phyloP scores from a whole-genome alignment of 164 flowering plant genomes.

The Santalum album region DNA sequence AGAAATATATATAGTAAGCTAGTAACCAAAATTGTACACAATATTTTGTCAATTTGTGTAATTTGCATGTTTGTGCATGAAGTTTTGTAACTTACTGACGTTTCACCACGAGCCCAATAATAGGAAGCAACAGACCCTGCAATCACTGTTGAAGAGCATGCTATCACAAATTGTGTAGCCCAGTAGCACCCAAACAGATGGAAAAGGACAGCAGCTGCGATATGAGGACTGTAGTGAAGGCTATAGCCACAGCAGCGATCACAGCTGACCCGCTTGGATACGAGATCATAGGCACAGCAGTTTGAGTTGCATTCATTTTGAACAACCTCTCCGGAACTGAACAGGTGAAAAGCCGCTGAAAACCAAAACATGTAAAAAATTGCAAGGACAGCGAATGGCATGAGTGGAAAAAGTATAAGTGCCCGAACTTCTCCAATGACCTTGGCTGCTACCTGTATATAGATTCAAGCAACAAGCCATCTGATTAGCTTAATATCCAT shows the following conservation, averaged over 20 bases:
- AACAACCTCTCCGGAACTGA: slow-evolving; percentile 73
- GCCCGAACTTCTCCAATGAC: slow-evolving; percentile 96
- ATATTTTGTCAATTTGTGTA: too few species aligned
- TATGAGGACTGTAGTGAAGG: slow-evolving; percentile 77
- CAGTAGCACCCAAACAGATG: slow-evolving; percentile 91
- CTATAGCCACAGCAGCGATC: slow-evolving; percentile 89
- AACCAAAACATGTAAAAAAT: slow-evolving; percentile 90
- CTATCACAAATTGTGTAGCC: slow-evolving; percentile 84
- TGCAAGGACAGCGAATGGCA: slow-evolving; percentile 69
- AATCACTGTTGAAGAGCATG: slow-evolving; percentile 91
- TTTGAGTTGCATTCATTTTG: slow-evolving; percentile 65
- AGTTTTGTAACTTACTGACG: slow-evolving; percentile 43
- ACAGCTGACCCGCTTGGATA: slow-evolving; percentile 48
- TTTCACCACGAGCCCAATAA: slow-evolving; percentile 92
- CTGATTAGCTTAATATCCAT: background rate
- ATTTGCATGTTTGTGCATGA: background rate
- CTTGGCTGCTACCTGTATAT: slow-evolving; percentile 89
- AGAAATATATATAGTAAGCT: too few species aligned
- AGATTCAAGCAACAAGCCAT: slow-evolving; percentile 10
- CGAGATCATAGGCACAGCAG: slow-evolving; percentile 89
- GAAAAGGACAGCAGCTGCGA: slow-evolving; percentile 68
- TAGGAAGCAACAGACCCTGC: slow-evolving; percentile 98
- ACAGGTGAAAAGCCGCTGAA: slow-evolving; percentile 76
- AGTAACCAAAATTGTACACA: too few species aligned
- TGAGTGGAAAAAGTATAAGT: slow-evolving; percentile 74